phyloP scores from a whole-genome alignment of 108 stramenopile genomes.

The Seminavis robusta region DNA sequence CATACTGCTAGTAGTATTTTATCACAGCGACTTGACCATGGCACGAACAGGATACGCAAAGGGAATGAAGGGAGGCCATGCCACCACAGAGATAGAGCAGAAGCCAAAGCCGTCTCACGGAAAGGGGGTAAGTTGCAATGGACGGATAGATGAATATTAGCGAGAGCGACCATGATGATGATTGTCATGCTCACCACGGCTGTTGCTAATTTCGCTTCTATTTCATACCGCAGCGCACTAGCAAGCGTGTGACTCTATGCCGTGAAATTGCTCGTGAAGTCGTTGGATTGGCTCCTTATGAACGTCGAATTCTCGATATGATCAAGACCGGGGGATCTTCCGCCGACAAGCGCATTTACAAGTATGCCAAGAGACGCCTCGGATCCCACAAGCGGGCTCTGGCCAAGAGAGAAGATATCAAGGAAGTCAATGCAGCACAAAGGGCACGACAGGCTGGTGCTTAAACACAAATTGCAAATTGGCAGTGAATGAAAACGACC shows the following conservation, averaged over 20 bases:
- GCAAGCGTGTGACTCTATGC: constrained; percentile 80
- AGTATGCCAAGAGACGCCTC: constrained; percentile 98
- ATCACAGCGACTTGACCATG: too few relatives aligned
- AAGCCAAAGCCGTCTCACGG: constrained; percentile 57
- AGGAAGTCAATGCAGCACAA: constrained; percentile 86
- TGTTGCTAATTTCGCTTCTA: not conserved
- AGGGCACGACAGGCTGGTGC: constrained; percentile 82
- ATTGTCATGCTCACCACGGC: not conserved
- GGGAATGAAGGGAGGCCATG: constrained; percentile 78
- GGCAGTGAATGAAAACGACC: too few relatives aligned
- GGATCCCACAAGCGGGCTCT: constrained; percentile 98
- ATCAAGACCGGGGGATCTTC: constrained; percentile 97
- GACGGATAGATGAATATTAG: constrained; percentile 3
- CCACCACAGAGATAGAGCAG: constrained; percentile 54
- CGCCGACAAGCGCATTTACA: constrained; percentile 99
- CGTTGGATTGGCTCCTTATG: constrained; percentile 96
- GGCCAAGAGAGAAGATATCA: constrained; percentile 98
- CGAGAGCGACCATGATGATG: constrained; percentile 9
- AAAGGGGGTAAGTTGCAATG: constrained; percentile 72
- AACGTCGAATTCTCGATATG: constrained; percentile 99
- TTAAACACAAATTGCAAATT: constrained; percentile 9
- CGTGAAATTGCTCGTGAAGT: constrained; percentile 97
- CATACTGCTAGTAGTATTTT: too few relatives aligned
- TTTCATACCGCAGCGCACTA: constrained; percentile 35
- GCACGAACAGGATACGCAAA: constrained; percentile 80